These are phyloP conservation scores for Cutaneotrichosporon sp. DNA, from an alignment of 1,284 basidiomycete genomes.

Conservation along the genomic window DNA sequence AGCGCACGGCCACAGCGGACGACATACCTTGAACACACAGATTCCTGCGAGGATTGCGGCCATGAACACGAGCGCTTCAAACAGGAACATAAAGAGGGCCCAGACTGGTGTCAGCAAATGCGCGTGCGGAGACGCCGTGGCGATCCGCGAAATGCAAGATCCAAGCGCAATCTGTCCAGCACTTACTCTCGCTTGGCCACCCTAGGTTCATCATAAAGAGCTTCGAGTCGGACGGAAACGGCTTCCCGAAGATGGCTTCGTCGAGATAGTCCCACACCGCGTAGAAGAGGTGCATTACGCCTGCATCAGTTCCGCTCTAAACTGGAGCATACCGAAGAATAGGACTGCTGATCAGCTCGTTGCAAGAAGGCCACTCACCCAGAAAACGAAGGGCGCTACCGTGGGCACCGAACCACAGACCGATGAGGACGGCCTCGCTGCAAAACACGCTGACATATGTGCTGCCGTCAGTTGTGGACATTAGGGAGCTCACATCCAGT, in stretches of 20 bases:
- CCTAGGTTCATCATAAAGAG: constrained; percentile 39
- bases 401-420: constrained; percentile 48
- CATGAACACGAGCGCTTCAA: constrained; percentile 38
- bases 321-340: constrained; percentile 11
- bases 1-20: no score
- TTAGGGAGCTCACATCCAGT: constrained; percentile 37
- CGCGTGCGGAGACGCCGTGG: no score
- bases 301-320: constrained; percentile 8
- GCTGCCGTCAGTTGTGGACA: constrained; percentile 26
- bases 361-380: constrained; percentile 29
- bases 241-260: constrained; percentile 46
- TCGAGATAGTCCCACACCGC: constrained; percentile 49
- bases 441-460: constrained; percentile 43
- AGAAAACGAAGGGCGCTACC: constrained; percentile 47
- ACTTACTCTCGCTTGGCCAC: constrained; percentile 35
- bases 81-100: constrained; percentile 40
- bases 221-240: constrained; percentile 45
- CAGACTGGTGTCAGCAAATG: constrained; percentile 31
- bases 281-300: constrained; percentile 47
- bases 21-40: constrained; percentile 31
- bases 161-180: no score
- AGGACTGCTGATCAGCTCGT: constrained; percentile 11
- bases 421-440: constrained; percentile 45
- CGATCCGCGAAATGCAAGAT: no score
- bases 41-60: constrained; percentile 47